Evolutionary conservation across 1,139 yeast genomes (phyloP), one percentile per base, ranked within the genome.

Genomic region (Geotrichum europaeum): DNA sequence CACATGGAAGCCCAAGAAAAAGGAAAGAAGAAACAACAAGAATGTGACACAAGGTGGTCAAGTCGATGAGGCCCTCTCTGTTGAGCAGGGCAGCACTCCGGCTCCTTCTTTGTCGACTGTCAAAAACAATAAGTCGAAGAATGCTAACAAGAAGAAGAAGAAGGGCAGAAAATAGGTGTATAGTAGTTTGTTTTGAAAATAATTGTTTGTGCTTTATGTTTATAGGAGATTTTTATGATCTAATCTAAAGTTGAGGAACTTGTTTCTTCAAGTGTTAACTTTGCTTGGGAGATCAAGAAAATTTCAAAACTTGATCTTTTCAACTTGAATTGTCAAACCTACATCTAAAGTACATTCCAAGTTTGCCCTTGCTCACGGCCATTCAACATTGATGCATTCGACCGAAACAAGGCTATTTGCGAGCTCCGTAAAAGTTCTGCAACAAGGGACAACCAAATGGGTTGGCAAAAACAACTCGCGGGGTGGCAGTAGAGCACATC

Each of bases 1-100:
- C 6, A 84, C 86, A 67, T 91, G 88, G 76, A 89, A 84, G 73
- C 90, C 96, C 22, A 86, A 87, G 69, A 78, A 78, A 70, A 73
- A 74, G 65, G 76, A 73, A 53, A 73, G 74, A 66, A 76, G 72
- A 51, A 40, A 18, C 22, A 78, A 76, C 71, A 85, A 81, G 74
- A 73, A 69, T 54, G 79, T 65, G 20, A 82, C 88, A 0, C 91
- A 87, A 69, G 95, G 96, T 63, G 95, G 95, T 57, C 79, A 81
- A 0, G 79, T 84, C 61, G 92, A 84, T 67, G 76, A 76, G 32
- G 50, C 55, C 18, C 58, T 61, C 60, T 76, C 77, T 25, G 77
- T 82, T 18, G 85, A 81, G 67, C 80, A 80, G 60, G 75, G 75
- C 22, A 22, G 30, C 18, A 51, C 60, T 25, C 61, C 67, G 2